These are phyloP conservation scores for Starmera stellimalicola DNA, from an alignment of 1,139 yeast genomes.

Conservation along the genomic window DNA sequence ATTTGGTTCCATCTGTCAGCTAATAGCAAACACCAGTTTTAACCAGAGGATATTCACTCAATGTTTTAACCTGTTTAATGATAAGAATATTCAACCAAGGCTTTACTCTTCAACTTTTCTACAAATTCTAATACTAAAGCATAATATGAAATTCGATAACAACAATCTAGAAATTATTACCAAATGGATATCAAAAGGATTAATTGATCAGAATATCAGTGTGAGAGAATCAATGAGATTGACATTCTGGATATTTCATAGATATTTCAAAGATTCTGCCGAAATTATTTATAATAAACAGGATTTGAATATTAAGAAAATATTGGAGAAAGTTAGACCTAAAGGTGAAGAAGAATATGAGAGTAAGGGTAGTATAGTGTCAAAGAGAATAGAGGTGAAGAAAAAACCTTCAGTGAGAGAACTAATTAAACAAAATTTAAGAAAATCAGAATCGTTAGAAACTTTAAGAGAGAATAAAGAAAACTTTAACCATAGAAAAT, in stretches of 20 bases:
- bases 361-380: slow-evolving; percentile 1
- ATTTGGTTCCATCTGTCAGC: slow-evolving; percentile 51
- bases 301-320: slow-evolving; percentile 40
- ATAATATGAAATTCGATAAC: slow-evolving; percentile 29
- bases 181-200: slow-evolving; percentile 47
- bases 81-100: slow-evolving; percentile 50
- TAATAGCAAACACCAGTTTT: slow-evolving; percentile 48
- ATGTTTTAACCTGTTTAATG: slow-evolving; percentile 46
- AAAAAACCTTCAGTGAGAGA: slow-evolving; percentile 17
- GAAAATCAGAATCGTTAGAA: not conserved
- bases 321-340: slow-evolving; percentile 51
- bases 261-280: slow-evolving; percentile 35
- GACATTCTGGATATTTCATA: slow-evolving; percentile 63
- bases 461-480: not conserved
- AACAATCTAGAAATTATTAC: slow-evolving; percentile 37
- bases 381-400: slow-evolving; percentile 1
- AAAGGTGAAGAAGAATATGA: slow-evolving; percentile 9
- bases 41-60: slow-evolving; percentile 43
- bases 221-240: slow-evolving; percentile 72
- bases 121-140: slow-evolving; percentile 47
- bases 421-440: slow-evolving; percentile 11
- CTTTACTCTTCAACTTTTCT: slow-evolving; percentile 65
- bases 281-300: slow-evolving; percentile 27
- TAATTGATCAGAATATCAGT: slow-evolving; percentile 71
- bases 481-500: not conserved